Conservation (phyloP, 2,329 filamentous ascomycete genomes). For the Sodiomyces alkalinus region DNA sequence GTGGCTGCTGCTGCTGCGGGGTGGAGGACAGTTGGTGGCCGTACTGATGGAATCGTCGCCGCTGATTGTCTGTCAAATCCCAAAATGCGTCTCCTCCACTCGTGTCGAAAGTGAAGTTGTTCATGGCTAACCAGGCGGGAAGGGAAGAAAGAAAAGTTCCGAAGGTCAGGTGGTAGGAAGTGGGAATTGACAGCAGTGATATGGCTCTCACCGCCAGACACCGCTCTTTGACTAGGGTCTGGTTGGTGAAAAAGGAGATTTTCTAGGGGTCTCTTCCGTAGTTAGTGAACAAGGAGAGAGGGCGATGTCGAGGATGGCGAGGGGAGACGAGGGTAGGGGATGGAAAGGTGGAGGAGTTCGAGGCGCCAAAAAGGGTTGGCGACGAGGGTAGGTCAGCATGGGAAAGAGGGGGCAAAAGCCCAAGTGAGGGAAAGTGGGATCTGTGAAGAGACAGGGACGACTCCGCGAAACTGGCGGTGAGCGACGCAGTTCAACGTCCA, state of each 20-base stretch:
- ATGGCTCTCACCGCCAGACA: conserved; percentile 20
- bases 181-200: conserved; percentile 8
- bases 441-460: conserved; percentile 8
- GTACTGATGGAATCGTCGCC: conserved; percentile 37
- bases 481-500: conserved; percentile 12
- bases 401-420: conserved; percentile 1
- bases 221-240: conserved; percentile 22
- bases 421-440: background rate
- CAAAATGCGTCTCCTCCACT: conserved; percentile 43
- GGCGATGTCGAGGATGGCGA: conserved; percentile 4
- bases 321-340: conserved; percentile 3
- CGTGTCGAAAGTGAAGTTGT: conserved; percentile 41
- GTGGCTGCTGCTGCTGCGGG: conserved; percentile 9
- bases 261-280: background rate
- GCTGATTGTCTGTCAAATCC: conserved; percentile 28
- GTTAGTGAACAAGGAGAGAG: conserved; percentile 3
- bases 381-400: conserved; percentile 4
- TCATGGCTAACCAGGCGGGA: conserved; percentile 20
- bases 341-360: conserved; percentile 2
- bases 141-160: conserved; percentile 18
- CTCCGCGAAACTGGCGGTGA: conserved; percentile 16
- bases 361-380: conserved; percentile 2
- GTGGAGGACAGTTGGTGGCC: conserved; percentile 24
- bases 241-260: conserved; percentile 3
- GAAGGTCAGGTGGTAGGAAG: conserved; percentile 12